Evolutionary conservation across 768 basidiomycete species (phyloP), one percentile per base, ranked within the genome.

Genomic region (Vararia minispora): DNA sequence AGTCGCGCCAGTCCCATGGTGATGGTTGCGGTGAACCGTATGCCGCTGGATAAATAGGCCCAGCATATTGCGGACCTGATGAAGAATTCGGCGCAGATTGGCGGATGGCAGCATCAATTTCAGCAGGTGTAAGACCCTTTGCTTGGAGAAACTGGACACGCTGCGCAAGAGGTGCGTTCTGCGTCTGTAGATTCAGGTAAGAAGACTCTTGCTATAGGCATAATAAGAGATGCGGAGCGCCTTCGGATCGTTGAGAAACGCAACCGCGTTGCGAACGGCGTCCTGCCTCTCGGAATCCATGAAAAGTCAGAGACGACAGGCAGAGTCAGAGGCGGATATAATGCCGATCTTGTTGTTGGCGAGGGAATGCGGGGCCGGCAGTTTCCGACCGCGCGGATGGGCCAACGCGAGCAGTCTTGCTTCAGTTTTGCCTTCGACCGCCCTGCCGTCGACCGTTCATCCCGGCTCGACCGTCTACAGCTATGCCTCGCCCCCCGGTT

Each of bases 1-100:
- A 89, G 61, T 99, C 95, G 41, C 92, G 69, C 95, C 95, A 99
- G 58, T 98, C 94, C 74, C 86, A 78, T 42, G 64, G 66, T 7
- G 72, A 75, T 17, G 61, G 52, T 18, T 59, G 60, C 12, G 66
- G 66, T 45, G 71, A 59, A 21, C 55, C 53, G 51, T 62, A 66
- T 12, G 61, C 55, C 44, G 65, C 59, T 14, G 66, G 60, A 58
- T 77, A 82, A 1, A 57, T 51, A 33, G 66, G 50, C 39, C 58
- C 42, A 52, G 72, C 72, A 1, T 50, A 35, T 16, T 49, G 41
- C 17, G 43, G 44, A 35, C 53, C 51, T 8, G 42, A 10, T 6
- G 48, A 25, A 23, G 28, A 27, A 22, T 43, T 47, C 16, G 53
- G 27, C 11, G 36, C 41, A 25, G 46, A 18, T 53, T 79, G 79